These are phyloP conservation scores for Aegilops umbellulata DNA, from an alignment of 176 grass and related monocot genomes.

Conservation along the genomic window DNA sequence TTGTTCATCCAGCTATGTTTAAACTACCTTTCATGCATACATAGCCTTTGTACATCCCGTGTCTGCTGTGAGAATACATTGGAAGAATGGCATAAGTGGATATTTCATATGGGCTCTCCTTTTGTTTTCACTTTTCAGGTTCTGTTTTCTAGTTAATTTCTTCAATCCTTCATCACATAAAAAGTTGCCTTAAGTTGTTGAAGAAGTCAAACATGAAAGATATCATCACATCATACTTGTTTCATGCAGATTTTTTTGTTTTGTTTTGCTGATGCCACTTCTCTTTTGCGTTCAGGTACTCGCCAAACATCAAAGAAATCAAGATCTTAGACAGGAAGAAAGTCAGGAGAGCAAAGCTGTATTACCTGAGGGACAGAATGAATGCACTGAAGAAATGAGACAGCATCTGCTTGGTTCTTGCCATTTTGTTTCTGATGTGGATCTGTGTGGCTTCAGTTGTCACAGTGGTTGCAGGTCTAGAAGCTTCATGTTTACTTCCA, in stretches of 20 bases:
- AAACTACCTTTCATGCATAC: not conserved
- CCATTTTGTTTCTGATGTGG: not conserved
- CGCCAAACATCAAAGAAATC: constrained; percentile 86
- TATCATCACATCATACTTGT: not conserved
- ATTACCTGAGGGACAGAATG: constrained; percentile 94
- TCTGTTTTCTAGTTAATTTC: not conserved
- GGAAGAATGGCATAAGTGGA: not conserved
- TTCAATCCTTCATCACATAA: not conserved
- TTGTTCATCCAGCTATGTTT: not conserved
- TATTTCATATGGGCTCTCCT: not conserved
- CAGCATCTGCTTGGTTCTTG: not conserved
- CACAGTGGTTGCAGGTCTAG: not conserved
- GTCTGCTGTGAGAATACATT: not conserved
- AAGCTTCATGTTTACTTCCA: not conserved
- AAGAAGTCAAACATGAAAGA: not conserved
- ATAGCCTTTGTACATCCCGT: not conserved
- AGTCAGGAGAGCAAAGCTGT: constrained; percentile 86
- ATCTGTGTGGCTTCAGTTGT: not conserved
- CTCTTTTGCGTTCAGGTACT: constrained; percentile 45
- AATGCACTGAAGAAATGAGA: constrained; percentile 77
- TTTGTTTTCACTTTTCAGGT: not conserved
- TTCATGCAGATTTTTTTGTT: not conserved
- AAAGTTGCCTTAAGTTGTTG: not conserved
- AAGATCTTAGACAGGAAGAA: constrained; percentile 90
- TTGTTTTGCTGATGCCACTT: not conserved